Percentiles rank a stretch among this genome's conserved stretches.
phyloP scores from a whole-genome alignment of 2,329 filamentous ascomycete genomes.

The Parasarocladium wereldwijsianum region DNA sequence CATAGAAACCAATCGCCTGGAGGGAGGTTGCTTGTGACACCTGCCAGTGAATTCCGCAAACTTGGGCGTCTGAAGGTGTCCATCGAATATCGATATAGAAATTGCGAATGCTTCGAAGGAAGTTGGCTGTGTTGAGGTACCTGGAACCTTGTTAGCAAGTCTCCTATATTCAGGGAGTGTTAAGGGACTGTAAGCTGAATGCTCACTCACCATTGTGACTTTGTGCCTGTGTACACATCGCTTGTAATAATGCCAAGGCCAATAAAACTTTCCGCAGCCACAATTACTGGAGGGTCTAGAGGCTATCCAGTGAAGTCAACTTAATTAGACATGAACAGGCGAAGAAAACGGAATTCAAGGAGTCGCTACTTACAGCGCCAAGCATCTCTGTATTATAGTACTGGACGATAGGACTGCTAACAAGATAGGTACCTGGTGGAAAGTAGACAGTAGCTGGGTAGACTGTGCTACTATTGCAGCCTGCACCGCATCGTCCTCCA shows the following conservation, averaged over 20 bases:
- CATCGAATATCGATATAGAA: too few species aligned
- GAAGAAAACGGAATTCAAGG: background rate
- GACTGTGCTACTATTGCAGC: constrained; percentile 16
- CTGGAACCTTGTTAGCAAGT: too few species aligned
- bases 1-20: too few species aligned
- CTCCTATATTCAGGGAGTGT: too few species aligned
- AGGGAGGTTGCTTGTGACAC: too few species aligned
- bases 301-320: constrained; percentile 15
- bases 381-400: constrained; percentile 51
- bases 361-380: constrained; percentile 10
- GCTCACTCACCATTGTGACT: background rate
- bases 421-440: constrained; percentile 36
- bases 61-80: too few species aligned
- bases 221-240: too few species aligned
- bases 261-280: constrained; percentile 34
- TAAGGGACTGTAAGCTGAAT: background rate
- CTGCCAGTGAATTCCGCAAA: too few species aligned
- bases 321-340: background rate
- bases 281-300: constrained; percentile 37
- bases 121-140: too few species aligned
- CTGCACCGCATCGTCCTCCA: constrained; percentile 18
- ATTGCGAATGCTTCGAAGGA: too few species aligned
- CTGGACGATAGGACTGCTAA: constrained; percentile 41
- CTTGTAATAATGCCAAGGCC: constrained; percentile 44
- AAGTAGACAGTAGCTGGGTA: constrained; percentile 12